Base-by-base conservation (phyloP, 1,139 yeast species). In the Debaryomyces singareniensis region DNA sequence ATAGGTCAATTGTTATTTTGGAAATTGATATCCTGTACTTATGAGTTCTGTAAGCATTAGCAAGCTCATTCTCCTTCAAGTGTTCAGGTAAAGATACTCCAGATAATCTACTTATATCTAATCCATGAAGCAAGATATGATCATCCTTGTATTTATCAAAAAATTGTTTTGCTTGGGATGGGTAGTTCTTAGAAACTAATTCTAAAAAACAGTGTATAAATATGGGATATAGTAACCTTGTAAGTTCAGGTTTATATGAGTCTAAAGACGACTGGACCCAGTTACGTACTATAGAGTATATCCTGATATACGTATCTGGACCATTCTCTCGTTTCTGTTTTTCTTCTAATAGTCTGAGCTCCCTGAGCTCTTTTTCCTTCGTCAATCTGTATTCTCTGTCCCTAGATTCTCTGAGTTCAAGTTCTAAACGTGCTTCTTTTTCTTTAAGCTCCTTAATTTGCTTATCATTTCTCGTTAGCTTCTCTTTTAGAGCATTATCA, bases 221-320 rank as follows among this genome's bases (percentile, higher is more conserved):
- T 18, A 91, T 70, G 2, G 99, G 99, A 52, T 82, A 91, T 43
- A 91, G 63, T 24, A 89, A 71, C 40, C 94, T 73, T 33, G 83
- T 71, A 38, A 91, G 67, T 53, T 91, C 97, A 9, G 95, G 91
- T 53, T 82, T 83, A 57, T 93, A 91, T 58, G 91, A 71, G 52
- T 91, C 98, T 46, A 91, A 68, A 0, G 96, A 87, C 16, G 87
- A 73, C 43, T 87, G 95, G 21, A 85, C 85, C 97, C 97, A 93
- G 36, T 78, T 78, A 39, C 85, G 73, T 39, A 89, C 70, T 53
- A 85, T 70, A 13, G 79, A 65, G 55, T 87, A 93, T 1, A 95
- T 95, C 27, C 86, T 71, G 16, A 70, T 64, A 53, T 83, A 87
- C 33, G 75, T 70, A 28, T 77, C 79, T 0, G 95, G 89, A 36